Base-by-base conservation (phyloP, 768 basidiomycete species). In the Amanita exitialis region DNA sequence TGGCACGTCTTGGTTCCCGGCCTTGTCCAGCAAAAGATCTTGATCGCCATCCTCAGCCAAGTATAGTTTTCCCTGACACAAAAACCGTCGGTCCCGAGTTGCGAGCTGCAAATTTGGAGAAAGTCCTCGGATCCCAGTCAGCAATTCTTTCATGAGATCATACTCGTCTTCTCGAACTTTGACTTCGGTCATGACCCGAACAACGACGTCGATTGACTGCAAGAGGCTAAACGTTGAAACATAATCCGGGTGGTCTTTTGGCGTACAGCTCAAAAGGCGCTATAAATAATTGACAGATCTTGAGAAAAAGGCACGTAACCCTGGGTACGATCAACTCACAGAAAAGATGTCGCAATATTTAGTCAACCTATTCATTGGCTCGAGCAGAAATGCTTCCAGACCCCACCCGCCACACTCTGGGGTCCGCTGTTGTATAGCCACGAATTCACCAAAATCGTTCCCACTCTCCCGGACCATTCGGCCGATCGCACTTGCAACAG, bases 111-210 rank as follows among this genome's bases (percentile, higher is more conserved):
- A 66, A 1, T 71, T 60, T 1, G 74, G 63, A 1, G 80, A 74
- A 3, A 88, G 61, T 1, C 85, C 85, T 20, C 75, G 69, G 54
- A 94, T 78, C 0, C 76, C 74, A 5, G 66, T 62, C 12, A 79
- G 67, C 16, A 90, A 71, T 16, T 72, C 64, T 61, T 86, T 86
- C 30, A 89, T 70, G 34, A 79, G 65, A n/a, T 82, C 80, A 61
- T 93, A 90, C 54, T 91, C 89, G 47, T 92, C 89, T 63, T 94
- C 91, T 16, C 89, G 78, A 9, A 76, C 66, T 60, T 93, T 92
- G 55, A 94, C 90, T 59, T 91, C 90, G 36, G 82, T 81, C 67
- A 96, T 77, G 2, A 85, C 83, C 23, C 80, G 77, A 53, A 94
- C 81, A 38, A 84, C 76, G 55, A 82, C 67, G 53, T 87, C 80